phyloP scores from a whole-genome alignment of 768 basidiomycete genomes.

The Inosperma sp. region DNA sequence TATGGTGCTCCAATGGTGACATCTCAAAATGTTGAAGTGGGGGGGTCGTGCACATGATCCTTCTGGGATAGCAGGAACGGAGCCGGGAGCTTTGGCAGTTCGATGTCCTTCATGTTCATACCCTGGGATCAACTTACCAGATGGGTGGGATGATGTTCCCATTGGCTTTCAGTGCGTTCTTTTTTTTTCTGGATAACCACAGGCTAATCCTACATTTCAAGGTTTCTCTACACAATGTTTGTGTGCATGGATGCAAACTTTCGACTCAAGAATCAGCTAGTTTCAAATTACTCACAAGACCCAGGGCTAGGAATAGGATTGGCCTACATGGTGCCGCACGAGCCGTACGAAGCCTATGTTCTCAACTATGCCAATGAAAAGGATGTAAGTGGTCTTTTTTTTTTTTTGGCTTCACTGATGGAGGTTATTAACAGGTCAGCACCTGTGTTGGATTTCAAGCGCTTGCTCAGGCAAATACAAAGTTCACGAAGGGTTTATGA shows the following conservation, averaged over 20 bases:
- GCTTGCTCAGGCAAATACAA: too few species aligned
- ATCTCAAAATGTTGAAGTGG: slow-evolving; percentile 25
- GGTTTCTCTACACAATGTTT: slow-evolving; percentile 3
- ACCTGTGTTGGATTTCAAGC: slow-evolving; percentile 7
- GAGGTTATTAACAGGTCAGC: not conserved
- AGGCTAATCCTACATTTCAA: not conserved
- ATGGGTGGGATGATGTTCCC: slow-evolving; percentile 16
- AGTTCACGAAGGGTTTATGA: too few species aligned
- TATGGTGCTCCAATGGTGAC: slow-evolving; percentile 19
- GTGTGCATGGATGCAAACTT: too few species aligned
- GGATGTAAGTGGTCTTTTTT: slow-evolving; percentile 1
- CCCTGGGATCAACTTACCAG: slow-evolving; percentile 27
- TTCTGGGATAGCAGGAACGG: slow-evolving; percentile 16
- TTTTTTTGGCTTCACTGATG: not conserved
- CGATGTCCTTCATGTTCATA: slow-evolving; percentile 34
- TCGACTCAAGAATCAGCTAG: too few species aligned
- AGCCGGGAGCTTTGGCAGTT: slow-evolving; percentile 25
- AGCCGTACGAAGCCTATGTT: slow-evolving; percentile 2
- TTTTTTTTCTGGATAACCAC: not conserved
- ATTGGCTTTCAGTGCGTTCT: slow-evolving; percentile 1
- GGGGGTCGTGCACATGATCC: slow-evolving; percentile 22
- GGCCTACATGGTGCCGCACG: slow-evolving; percentile 6
- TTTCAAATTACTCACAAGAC: slow-evolving; percentile 6
- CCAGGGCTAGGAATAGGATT: slow-evolving; percentile 3
- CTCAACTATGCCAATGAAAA: not conserved